Evolutionary conservation across 2,329 filamentous ascomycete species (phyloP), one percentile per base, ranked within the genome.

Genomic region (Sarocladiaceae sp.): DNA sequence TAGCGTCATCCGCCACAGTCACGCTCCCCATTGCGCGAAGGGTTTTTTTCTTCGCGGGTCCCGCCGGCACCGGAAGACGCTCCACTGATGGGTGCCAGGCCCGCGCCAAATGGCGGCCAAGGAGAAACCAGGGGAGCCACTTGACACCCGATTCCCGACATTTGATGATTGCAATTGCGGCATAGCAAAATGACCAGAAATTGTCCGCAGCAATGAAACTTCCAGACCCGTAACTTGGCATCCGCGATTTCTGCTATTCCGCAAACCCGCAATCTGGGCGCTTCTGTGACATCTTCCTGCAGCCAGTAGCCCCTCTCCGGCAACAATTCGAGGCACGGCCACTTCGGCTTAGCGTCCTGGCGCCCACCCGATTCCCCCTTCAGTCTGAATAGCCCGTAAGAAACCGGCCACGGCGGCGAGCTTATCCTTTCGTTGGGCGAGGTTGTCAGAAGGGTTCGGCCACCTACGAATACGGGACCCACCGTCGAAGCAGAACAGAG

Each of bases 21-120:
- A 29, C 9, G n/a, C n/a, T n/a, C n/a, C n/a, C n/a, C n/a, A 41
- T 18, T 19, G 5, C 21, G 19, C 10, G 21, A 39, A 12, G 34
- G 10, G 4, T 39, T 39, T 39, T 39, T 35, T 24, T 39, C 16
- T 29, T 21, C 11, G 23, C 13, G 13, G 18, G 12, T 5, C 11
- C 15, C 23, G 24, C 37, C 37, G 37, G 37, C 37, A 41, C 37
- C 37, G 37, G 37, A 11, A 11, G 11, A 39, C 12, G 18, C n/a
- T 16, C 37, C 37, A 41, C 37, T 15, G 7, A 12, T 27, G 10
- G 29, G 23, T 15, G 19, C 37, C 23, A 24, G 20, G 37, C n/a
- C 23, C 37, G 23, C 26, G 23, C 15, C 26, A 13, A 13, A n/a
- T 24, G 37, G 24, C n/a, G 37, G 24, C 20, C 37, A 41, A n/a